phyloP scores from a whole-genome alignment of 78 protist genomes.

The Dictyostelium discoideum region DNA sequence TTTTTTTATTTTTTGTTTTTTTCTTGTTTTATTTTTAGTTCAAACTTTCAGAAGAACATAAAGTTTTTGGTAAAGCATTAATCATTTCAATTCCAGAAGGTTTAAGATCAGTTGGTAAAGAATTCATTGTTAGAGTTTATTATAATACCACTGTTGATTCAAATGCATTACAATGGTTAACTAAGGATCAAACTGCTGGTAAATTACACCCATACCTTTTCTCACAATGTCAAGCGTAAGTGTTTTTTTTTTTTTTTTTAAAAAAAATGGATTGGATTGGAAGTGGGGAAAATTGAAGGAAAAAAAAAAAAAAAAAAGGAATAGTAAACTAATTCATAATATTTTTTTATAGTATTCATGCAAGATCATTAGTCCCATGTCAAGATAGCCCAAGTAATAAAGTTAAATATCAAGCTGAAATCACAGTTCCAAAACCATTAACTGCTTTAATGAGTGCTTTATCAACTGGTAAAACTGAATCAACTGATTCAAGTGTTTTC shows the following conservation, averaged over 20 bases:
- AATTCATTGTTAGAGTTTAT: conserved; percentile 64
- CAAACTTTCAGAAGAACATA: conserved; percentile 28
- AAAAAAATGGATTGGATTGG: no score
- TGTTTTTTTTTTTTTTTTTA: neutral
- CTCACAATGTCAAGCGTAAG: conserved; percentile 87
- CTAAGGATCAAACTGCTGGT: conserved; percentile 82
- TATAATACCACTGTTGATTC: conserved; percentile 66
- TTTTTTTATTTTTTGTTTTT: neutral
- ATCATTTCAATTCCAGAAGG: conserved; percentile 24
- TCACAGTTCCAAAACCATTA: conserved; percentile 77
- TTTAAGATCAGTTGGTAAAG: conserved; percentile 52
- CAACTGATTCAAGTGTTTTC: conserved; percentile 26
- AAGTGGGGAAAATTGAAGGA: neutral
- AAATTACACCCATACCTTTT: conserved; percentile 86
- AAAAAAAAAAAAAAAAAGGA: neutral
- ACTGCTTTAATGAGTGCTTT: conserved; percentile 90
- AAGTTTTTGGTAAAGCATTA: conserved; percentile 69
- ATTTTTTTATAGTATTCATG: conserved; percentile 84
- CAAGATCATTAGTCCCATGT: conserved; percentile 89
- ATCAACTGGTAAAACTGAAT: conserved; percentile 45
- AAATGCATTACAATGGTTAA: conserved; percentile 85
- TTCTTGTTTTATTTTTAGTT: neutral
- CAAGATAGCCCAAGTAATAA: conserved; percentile 91
- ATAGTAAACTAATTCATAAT: neutral
- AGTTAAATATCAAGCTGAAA: conserved; percentile 82